Conservation (phyloP, 345 rosid species). For the Anastatica hierochuntica region DNA sequence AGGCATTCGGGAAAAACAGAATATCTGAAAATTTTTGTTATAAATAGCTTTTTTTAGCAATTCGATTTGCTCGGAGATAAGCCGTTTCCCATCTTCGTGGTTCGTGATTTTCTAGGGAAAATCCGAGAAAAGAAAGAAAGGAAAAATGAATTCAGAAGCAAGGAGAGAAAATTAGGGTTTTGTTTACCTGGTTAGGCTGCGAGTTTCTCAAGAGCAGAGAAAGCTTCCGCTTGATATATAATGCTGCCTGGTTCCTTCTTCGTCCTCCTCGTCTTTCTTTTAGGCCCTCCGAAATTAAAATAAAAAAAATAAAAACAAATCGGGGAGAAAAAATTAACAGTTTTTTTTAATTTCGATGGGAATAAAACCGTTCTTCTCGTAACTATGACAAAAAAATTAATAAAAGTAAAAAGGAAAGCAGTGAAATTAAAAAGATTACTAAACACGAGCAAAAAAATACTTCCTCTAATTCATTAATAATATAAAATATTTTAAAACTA, state of each 20-base stretch:
- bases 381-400: neutral
- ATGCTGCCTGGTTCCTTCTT: constrained; percentile 22
- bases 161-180: constrained; percentile 20
- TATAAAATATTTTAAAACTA: too few relatives aligned
- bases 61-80: constrained; percentile 18
- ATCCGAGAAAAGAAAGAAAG: neutral
- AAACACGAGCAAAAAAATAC: too few relatives aligned
- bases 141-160: neutral
- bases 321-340: neutral
- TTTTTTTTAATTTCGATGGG: constrained; percentile 3
- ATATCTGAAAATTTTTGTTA: neutral
- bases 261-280: constrained; percentile 17
- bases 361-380: constrained; percentile 20
- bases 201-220: constrained; percentile 15
- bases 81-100: constrained; percentile 9
- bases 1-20: constrained; percentile 1
- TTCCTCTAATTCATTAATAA: too few relatives aligned
- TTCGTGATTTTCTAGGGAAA: constrained; percentile 12
- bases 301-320: neutral
- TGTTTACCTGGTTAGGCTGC: constrained; percentile 23
- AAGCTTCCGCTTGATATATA: constrained; percentile 25
- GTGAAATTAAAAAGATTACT: too few relatives aligned
- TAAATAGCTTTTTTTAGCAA: constrained; percentile 17
- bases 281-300: constrained; percentile 9
- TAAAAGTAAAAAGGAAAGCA: too few relatives aligned